Evolutionary conservation across 768 basidiomycete genomes (phyloP), one percentile per base, ranked within the genome.

Genomic region (Punctularia strigosozonata): DNA sequence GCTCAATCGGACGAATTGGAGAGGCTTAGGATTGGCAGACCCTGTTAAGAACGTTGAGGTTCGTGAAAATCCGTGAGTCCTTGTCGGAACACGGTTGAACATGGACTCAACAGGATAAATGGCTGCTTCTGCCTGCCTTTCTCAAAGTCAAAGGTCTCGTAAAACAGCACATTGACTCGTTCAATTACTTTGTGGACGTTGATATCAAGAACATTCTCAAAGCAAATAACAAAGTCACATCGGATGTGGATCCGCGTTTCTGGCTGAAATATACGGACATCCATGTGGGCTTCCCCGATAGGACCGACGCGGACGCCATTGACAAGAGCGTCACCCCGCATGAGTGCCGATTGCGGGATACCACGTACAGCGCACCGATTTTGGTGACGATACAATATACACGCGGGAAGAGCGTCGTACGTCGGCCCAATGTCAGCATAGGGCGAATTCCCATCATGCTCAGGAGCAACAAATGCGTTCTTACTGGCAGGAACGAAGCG

Each of bases 161-260:
- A 44, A 98, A 98, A 64, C 95, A 98, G 55, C 95, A 99, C 55
- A 86, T 97, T 49, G 95, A 97, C 59, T 95, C 90, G 6, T 98
- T 90, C 77, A 97, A 97, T 64, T 92, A 94, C 60, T 98, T 99
- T 54, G 90, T 97, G 54, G 87, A 97, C 50, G 80, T 85, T 31
- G 95, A 98, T 54, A 85, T 99, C 55, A 92, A 91, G 59, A 94
- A 91, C 50, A 95, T 99, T 51, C 79, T 98, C 43, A 84, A 78
- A 47, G 89, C 89, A 5, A 92, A 94, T 56, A 81, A 78, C 63
- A 88, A 89, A 56, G 80, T 94, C 52, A 91, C 87, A 3, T 95
- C 91, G 14, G 95, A 99, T 50, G 87, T 97, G 45, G 91, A 97
- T 60, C 95, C 92, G 6, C 76, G 82, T 21, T 95, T 97, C 61